Base-by-base conservation (phyloP, 768 basidiomycete species). In the Cubamyces sp. region DNA sequence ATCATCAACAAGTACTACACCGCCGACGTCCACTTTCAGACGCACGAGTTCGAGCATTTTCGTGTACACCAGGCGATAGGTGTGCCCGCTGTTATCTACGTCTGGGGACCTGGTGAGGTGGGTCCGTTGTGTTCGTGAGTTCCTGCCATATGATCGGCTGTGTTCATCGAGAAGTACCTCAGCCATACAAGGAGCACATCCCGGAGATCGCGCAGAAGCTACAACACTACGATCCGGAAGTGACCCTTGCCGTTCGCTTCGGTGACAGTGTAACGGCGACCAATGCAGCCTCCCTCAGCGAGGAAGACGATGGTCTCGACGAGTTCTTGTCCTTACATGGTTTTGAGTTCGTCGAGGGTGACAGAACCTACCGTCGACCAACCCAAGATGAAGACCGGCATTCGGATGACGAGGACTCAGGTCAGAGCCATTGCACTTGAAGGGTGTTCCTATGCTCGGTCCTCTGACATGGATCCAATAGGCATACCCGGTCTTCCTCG, bases 1-100 rank as follows among this genome's bases (percentile, higher is more conserved):
- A 89, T 93, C 63, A 74, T 75, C 54, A 93, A 93, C 77, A 87
- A 84, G 72, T 94, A 94, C 74, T 94, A 94, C 75, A 83, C 83
- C 15, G 92, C 92, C 1, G 78, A 82, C 61, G 88, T 94, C 7
- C 84, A 86, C 62, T 92, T 94, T 70, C 75, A 84, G 37, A 76
- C 80, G 12, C 80, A 81, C 57, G 75, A 80, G 18, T 71, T 85
- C 55, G 74, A 77, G 30, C 77, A 79, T 12, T 77, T 84, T 61
- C 73, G 72, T 30, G 74, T 78, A 18, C 71, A 78, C 47, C 72
- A 78, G 19, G 74, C 81, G 18, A 74, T 74, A 40, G 74, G 77
- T 48, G 80, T 85, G 6, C 91, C 92, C 21, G 92, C 92, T 11
- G 73, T 92, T 30, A 76, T 94, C 45, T 92, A 86, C 66, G 83